A percentile compares a stretch with the other conserved stretches of the same genome.
Evolutionary conservation across 345 rosid genomes (phyloP).

Genomic region (Erucastrum elatum): DNA sequence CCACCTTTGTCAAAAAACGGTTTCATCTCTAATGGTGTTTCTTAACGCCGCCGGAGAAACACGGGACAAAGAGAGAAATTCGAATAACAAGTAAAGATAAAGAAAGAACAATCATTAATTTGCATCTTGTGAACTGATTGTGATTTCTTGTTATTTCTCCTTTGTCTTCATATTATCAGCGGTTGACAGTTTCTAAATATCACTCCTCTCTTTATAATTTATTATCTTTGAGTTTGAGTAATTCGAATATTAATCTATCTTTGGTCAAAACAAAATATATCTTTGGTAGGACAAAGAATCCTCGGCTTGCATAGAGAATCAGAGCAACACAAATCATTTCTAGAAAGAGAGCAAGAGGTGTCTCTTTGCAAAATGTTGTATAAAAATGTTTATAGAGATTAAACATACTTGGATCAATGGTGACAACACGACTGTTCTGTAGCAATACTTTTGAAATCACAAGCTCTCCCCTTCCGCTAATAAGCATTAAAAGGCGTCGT

Average conservation of each 20-base stretch:
- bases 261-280: background rate
- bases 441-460: slow-evolving; percentile 74
- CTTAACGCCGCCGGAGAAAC: background rate
- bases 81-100: slow-evolving; percentile 52
- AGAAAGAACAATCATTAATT: slow-evolving; percentile 51
- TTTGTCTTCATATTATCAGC: background rate
- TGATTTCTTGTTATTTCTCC: slow-evolving; percentile 9
- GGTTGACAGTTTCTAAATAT: background rate
- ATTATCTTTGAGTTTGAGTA: background rate
- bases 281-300: slow-evolving; percentile 13
- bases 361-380: background rate
- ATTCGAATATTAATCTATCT: too few relatives aligned
- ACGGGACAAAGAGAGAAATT: slow-evolving; percentile 56
- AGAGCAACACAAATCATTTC: slow-evolving; percentile 14
- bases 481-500: slow-evolving; percentile 76
- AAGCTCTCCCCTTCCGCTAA: slow-evolving; percentile 67
- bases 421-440: slow-evolving; percentile 47
- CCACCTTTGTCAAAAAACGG: slow-evolving; percentile 56
- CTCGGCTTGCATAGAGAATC: slow-evolving; percentile 59
- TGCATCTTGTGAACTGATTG: slow-evolving; percentile 53
- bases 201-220: background rate
- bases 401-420: slow-evolving; percentile 83
- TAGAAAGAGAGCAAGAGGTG: slow-evolving; percentile 8
- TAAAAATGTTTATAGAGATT: slow-evolving; percentile 7
- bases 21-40: slow-evolving; percentile 47